Evolutionary conservation across 441 rosid species (phyloP).

Genomic region (Euphorbia celastroides): DNA sequence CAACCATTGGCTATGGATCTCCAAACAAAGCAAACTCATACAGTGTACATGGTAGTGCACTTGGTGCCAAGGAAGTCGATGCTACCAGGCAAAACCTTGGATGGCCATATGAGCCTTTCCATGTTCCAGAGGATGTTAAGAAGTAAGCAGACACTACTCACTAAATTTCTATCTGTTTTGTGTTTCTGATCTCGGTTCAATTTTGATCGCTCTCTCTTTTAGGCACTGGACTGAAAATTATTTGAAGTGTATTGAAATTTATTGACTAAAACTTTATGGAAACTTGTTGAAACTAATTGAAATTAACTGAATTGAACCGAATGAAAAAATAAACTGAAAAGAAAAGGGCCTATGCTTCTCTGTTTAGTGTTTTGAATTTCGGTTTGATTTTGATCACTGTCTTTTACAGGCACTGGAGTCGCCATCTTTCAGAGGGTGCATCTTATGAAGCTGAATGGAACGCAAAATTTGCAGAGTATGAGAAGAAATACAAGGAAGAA

Average conservation of each 20-base stretch:
- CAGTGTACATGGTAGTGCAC: constrained; percentile 81
- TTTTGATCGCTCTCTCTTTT: constrained; percentile 14
- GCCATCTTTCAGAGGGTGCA: constrained; percentile 70
- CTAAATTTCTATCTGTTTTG: constrained; percentile 10
- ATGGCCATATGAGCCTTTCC: constrained; percentile 80
- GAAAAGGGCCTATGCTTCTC: too few relatives aligned
- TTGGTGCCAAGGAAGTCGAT: constrained; percentile 88
- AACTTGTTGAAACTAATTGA: too few relatives aligned
- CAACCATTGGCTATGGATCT: constrained; percentile 86
- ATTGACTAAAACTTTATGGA: too few relatives aligned
- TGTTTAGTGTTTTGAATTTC: constrained; percentile 3
- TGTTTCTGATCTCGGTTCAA: constrained; percentile 9
- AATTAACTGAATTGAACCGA: too few relatives aligned
- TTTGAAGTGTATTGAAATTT: too few relatives aligned
- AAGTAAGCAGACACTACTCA: constrained; percentile 29
- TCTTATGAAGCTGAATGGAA: constrained; percentile 90
- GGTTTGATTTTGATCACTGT: constrained; percentile 14
- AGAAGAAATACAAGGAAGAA: constrained; percentile 87
- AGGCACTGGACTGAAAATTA: constrained; percentile 99
- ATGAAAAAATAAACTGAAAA: too few relatives aligned
- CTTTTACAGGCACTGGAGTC: constrained; percentile 88
- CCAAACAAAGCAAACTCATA: constrained; percentile 82
- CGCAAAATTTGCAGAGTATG: constrained; percentile 77
- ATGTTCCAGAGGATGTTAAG: constrained; percentile 79
- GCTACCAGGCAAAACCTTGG: constrained; percentile 87